These are phyloP conservation scores for Epichloe amarillans DNA, from an alignment of 2,329 filamentous ascomycete species.

Conservation along the genomic window DNA sequence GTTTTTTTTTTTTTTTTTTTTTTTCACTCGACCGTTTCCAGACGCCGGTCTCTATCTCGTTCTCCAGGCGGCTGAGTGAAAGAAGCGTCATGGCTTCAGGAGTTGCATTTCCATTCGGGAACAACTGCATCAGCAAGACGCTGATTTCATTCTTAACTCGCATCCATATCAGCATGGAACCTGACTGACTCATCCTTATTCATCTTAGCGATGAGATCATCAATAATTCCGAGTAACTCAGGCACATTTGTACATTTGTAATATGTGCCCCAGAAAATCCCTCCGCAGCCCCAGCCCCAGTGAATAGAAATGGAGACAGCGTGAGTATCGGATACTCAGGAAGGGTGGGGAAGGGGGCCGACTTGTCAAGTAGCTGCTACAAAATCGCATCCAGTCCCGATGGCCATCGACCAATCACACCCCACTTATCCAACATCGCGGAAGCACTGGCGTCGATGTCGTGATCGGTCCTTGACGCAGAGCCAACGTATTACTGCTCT, in stretches of 20 bases:
- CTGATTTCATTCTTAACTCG: no score
- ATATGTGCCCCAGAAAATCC: conserved; percentile 1
- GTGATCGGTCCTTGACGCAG: conserved; percentile 30
- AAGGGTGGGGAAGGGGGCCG: no score
- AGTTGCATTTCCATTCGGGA: no score
- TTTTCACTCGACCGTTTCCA: no score
- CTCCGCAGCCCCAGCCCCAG: conserved; percentile 1
- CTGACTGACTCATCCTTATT: not conserved
- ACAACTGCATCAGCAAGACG: no score
- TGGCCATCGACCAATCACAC: conserved; percentile 22
- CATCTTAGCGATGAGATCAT: conserved; percentile 4
- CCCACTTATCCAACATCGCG: conserved; percentile 22
- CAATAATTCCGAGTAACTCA: not conserved
- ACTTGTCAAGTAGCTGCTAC: conserved; percentile 4
- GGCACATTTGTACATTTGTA: not conserved
- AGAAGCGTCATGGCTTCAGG: not conserved
- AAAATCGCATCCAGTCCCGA: conserved; percentile 8
- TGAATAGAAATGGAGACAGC: conserved; percentile 1
- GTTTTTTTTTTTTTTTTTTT: no score
- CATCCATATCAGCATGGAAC: not conserved
- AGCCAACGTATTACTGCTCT: conserved; percentile 10
- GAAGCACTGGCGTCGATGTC: conserved; percentile 40
- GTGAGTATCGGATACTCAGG: not conserved
- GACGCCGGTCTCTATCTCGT: no score
- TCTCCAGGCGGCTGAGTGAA: not conserved